Base-by-base conservation (phyloP, 768 basidiomycete species). In the Gloeostereum incarnatum region DNA sequence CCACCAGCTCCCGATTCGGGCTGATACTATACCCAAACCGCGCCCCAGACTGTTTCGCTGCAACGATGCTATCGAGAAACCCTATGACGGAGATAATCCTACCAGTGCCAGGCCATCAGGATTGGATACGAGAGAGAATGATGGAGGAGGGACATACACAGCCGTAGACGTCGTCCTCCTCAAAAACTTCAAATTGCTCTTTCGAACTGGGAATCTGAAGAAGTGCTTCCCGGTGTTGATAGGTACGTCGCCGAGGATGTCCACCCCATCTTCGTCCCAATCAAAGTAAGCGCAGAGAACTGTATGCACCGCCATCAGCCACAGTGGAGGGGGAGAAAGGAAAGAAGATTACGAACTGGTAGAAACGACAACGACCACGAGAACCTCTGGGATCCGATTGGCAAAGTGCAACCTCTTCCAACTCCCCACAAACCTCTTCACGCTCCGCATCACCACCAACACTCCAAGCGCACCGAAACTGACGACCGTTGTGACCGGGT, bases 1-100 rank as follows among this genome's bases (percentile, higher is more conserved):
- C 96, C 18, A 97, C 93, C 1, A 98, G 69, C 53, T 99, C 96
- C 20, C 96, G 81, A 54, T 98, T 99, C 0, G 92, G 90, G 45
- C 79, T 86, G 45, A 98, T 85, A 0, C 85, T 73, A 55, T 97
- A 82, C 2, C 88, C 85, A 51, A 82, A 97, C 9, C 81, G 79
- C 3, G 78, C 73, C 0, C 78, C 78, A 43, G 86, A 93, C 55
- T 97, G 92, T 51, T 98, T 96, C 2, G 94, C 94, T 0, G 92
- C 87, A 2, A 92, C 90, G 44, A 96, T 91, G 43, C 85, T 89
- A 55, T 99, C 94, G 43, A 99, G 64, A 56, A 93, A 96, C 1
- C 96, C 96, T 16, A 90, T 72, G 29, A 94, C 70, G 0, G 85
- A 75, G 35, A 88, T 81, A 37, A 91, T 55, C 22, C 84, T 87